Percentiles rank a stretch among this genome's conserved stretches.
Conservation (phyloP, 345 rosid species). For the Cardiospermum halicacabum region DNA sequence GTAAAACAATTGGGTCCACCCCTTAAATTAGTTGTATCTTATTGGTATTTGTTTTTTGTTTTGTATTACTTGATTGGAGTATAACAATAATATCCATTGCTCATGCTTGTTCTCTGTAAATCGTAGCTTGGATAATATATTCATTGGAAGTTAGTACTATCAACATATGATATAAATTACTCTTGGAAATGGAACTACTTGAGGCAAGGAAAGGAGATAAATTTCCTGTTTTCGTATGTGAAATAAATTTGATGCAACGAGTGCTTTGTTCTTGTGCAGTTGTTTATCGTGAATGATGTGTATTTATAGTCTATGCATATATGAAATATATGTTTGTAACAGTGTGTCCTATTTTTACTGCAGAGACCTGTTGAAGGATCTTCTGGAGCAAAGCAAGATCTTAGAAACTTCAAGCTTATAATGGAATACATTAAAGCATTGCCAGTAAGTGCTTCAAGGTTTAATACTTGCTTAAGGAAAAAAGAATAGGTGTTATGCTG, state of each 20-base stretch:
- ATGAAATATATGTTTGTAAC: too few species aligned
- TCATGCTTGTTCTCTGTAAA: background rate
- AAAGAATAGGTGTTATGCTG: conserved; percentile 1
- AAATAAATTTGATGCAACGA: background rate
- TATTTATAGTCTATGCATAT: background rate
- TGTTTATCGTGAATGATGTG: background rate
- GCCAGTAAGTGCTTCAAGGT: conserved; percentile 62
- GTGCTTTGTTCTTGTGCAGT: background rate
- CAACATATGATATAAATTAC: background rate
- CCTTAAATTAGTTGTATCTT: background rate
- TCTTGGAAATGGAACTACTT: background rate
- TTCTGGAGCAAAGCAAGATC: conserved; percentile 59
- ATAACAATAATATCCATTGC: too few species aligned
- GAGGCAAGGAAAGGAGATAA: background rate
- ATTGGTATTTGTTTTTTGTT: background rate
- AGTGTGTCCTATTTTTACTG: conserved; percentile 25
- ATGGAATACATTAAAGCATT: conserved; percentile 85
- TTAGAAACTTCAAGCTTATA: conserved; percentile 79
- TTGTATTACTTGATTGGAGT: too few species aligned
- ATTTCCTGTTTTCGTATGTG: background rate
- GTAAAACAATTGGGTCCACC: background rate
- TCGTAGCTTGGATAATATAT: background rate
- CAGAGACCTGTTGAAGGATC: conserved; percentile 76
- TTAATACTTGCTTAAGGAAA: too few species aligned
- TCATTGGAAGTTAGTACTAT: background rate